phyloP scores from a whole-genome alignment of 257 asterid genomes.

The Nicotiana knightiana region DNA sequence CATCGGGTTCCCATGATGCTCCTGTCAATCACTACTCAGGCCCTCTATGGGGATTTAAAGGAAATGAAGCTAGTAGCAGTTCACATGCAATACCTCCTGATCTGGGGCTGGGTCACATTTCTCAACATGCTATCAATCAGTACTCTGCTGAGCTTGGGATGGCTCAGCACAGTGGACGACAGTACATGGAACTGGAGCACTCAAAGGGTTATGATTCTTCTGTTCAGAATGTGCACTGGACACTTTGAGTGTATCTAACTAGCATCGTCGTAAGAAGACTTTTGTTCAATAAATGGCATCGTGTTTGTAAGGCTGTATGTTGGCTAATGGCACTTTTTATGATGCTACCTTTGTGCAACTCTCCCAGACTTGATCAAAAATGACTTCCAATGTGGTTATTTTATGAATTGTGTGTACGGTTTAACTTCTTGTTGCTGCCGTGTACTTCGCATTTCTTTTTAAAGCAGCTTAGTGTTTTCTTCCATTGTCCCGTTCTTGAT shows the following conservation, averaged over 20 bases:
- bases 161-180: conserved; percentile 46
- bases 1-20: conserved; percentile 33
- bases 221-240: conserved; percentile 57
- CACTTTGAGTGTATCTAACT: conserved; percentile 27
- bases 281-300: not conserved
- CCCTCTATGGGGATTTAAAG: conserved; percentile 47
- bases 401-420: not conserved
- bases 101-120: conserved; percentile 48
- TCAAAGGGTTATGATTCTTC: conserved; percentile 55
- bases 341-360: not conserved
- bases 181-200: conserved; percentile 41
- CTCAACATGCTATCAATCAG: conserved; percentile 33
- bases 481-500: not conserved
- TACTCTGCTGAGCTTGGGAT: conserved; percentile 44
- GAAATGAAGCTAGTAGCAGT: conserved; percentile 24
- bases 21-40: conserved; percentile 32
- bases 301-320: not conserved
- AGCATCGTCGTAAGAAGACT: not conserved
- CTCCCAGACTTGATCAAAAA: not conserved
- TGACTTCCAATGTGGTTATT: not conserved
- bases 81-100: conserved; percentile 46
- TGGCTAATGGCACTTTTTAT: not conserved
- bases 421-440: not conserved
- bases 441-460: not conserved
- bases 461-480: not conserved